Evolutionary conservation across 2,329 filamentous ascomycete genomes (phyloP).

Genomic region (Phoma sp.): DNA sequence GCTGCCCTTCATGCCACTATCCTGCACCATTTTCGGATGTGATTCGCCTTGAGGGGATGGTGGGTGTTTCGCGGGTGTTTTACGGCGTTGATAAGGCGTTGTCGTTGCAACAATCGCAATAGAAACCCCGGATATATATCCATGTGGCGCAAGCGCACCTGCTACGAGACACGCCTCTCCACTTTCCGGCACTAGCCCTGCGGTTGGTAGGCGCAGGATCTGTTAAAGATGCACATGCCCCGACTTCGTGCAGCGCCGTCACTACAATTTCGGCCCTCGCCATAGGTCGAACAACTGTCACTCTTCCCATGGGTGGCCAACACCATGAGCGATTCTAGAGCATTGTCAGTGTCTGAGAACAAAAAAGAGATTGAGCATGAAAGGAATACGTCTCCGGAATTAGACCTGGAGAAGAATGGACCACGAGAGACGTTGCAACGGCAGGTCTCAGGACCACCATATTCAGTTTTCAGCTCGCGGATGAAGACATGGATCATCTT

Average conservation of each 20-base stretch:
- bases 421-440: slow-evolving; percentile 20
- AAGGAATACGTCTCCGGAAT: background rate
- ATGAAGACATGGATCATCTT: slow-evolving; percentile 59
- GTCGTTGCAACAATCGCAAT: background rate
- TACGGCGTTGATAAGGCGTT: background rate
- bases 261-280: background rate
- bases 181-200: slow-evolving; percentile 11
- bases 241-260: background rate
- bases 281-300: background rate
- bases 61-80: background rate
- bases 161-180: slow-evolving; percentile 4
- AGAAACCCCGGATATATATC: background rate
- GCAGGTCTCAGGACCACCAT: slow-evolving; percentile 37
- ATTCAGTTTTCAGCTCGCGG: slow-evolving; percentile 37
- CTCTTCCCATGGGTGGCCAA: background rate
- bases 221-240: slow-evolving; percentile 1
- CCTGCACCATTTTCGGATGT: background rate
- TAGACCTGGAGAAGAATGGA: slow-evolving; percentile 15
- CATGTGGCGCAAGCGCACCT: background rate
- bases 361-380: background rate
- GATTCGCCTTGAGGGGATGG: background rate
- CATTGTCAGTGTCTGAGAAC: background rate
- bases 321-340: slow-evolving; percentile 2
- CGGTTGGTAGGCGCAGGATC: background rate
- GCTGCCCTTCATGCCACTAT: background rate